Conservation (phyloP, 1,284 basidiomycete species). For the Malassezia brasiliensis region DNA sequence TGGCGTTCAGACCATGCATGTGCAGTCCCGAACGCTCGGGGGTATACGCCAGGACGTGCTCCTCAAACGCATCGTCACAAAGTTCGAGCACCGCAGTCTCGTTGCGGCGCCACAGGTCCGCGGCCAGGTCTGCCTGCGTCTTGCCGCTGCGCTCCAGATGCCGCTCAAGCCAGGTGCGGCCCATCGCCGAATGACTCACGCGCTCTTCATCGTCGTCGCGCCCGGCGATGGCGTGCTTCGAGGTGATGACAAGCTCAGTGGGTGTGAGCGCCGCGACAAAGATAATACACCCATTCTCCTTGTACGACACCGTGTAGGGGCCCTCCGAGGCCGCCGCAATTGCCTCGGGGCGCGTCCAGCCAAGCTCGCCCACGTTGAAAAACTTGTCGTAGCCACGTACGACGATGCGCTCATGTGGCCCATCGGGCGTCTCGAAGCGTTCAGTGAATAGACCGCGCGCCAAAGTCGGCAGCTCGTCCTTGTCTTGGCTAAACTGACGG, state of each 20-base stretch:
- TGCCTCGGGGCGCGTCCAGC: slow-evolving; percentile 55
- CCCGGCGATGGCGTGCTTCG: slow-evolving; percentile 60
- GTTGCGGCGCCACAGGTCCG: slow-evolving; percentile 66
- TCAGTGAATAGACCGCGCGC: slow-evolving; percentile 45
- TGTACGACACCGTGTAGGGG: slow-evolving; percentile 81
- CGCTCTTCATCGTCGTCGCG: slow-evolving; percentile 13
- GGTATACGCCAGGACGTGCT: slow-evolving; percentile 82
- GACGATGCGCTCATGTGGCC: slow-evolving; percentile 60
- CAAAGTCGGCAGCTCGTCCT: slow-evolving; percentile 37
- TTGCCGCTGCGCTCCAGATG: slow-evolving; percentile 62
- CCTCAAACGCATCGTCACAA: slow-evolving; percentile 94
- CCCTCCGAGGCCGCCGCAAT: slow-evolving; percentile 57
- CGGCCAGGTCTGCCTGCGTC: slow-evolving; percentile 66
- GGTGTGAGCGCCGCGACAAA: slow-evolving; percentile 80
- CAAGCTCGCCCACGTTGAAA: slow-evolving; percentile 92
- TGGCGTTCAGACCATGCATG: slow-evolving; percentile 71
- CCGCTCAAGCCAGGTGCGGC: slow-evolving; percentile 69
- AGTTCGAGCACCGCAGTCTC: slow-evolving; percentile 74
- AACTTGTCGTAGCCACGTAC: slow-evolving; percentile 96
- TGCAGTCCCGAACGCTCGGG: slow-evolving; percentile 78
- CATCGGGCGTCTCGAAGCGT: slow-evolving; percentile 8
- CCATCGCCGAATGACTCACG: slow-evolving; percentile 62
- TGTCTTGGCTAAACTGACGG: slow-evolving; percentile 30
- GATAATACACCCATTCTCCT: slow-evolving; percentile 97
- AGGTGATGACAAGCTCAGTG: slow-evolving; percentile 69